Evolutionary conservation across 306 rosid species (phyloP).

Genomic region (Vigna reflexopilosa): DNA sequence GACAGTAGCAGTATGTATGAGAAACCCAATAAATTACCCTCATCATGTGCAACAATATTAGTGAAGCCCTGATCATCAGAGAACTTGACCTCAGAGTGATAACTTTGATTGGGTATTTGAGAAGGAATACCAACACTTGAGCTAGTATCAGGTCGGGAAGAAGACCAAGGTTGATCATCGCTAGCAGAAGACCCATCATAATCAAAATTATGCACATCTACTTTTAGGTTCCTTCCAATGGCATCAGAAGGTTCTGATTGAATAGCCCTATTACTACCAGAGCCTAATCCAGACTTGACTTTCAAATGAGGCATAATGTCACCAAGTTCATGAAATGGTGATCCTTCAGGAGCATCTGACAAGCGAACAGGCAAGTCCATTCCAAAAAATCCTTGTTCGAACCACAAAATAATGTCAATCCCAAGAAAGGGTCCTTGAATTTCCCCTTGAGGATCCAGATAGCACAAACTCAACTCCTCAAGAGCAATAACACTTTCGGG

Average conservation of each 20-base stretch:
- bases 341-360: conserved; percentile 66
- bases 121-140: conserved; percentile 45
- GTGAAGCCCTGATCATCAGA: conserved; percentile 52
- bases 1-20: conserved; percentile 23
- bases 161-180: conserved; percentile 54
- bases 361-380: conserved; percentile 65
- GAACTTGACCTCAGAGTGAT: conserved; percentile 53
- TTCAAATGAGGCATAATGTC: conserved; percentile 69
- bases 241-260: conserved; percentile 54
- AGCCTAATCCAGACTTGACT: conserved; percentile 48
- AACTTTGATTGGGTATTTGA: conserved; percentile 46
- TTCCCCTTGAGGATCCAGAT: conserved; percentile 74
- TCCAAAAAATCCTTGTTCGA: conserved; percentile 76
- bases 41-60: conserved; percentile 53
- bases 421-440: conserved; percentile 81
- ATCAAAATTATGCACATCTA: conserved; percentile 46
- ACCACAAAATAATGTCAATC: conserved; percentile 73
- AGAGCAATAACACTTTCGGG: conserved; percentile 48
- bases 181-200: conserved; percentile 46
- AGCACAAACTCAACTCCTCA: conserved; percentile 76
- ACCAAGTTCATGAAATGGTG: conserved; percentile 71
- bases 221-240: conserved; percentile 56
- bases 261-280: conserved; percentile 48
- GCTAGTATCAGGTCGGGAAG: conserved; percentile 54
- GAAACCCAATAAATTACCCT: conserved; percentile 52